phyloP scores from a whole-genome alignment of 2,329 filamentous ascomycete genomes.

The Ophiostoma pallidulum region DNA sequence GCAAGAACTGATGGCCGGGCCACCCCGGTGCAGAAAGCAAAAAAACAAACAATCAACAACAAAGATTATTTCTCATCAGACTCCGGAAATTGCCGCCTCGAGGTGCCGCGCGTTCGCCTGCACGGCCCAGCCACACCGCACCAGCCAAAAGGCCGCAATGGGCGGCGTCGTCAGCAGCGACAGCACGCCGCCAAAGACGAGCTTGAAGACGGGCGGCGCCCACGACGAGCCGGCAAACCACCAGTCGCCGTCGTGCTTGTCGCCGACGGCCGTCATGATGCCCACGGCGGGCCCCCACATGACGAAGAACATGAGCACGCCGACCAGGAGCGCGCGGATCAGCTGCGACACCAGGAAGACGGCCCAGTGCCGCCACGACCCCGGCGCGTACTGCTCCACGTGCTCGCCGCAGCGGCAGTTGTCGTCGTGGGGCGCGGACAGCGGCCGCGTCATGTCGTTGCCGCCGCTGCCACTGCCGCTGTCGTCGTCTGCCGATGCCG shows the following conservation, averaged over 20 bases:
- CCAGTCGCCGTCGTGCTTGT: constrained; percentile 32
- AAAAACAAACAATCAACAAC: too few relatives aligned
- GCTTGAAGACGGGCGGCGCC: constrained; percentile 42
- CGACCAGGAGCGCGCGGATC: constrained; percentile 27
- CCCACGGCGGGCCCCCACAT: constrained; percentile 36
- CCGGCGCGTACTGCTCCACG: constrained; percentile 20
- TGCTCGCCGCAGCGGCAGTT: constrained; percentile 13
- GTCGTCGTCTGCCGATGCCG: neutral
- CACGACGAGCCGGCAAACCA: constrained; percentile 31
- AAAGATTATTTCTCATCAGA: too few relatives aligned
- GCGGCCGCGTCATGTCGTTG: constrained; percentile 1
- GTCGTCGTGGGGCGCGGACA: constrained; percentile 11
- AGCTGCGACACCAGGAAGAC: constrained; percentile 28
- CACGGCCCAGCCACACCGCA: constrained; percentile 37
- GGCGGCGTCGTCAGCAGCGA: constrained; percentile 37
- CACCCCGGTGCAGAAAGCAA: too few relatives aligned
- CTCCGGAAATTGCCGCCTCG: neutral
- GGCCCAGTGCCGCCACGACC: constrained; percentile 24
- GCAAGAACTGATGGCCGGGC: too few relatives aligned
- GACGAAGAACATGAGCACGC: constrained; percentile 31
- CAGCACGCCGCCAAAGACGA: constrained; percentile 36
- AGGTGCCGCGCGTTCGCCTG: constrained; percentile 17
- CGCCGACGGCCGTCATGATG: constrained; percentile 31
- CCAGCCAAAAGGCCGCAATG: constrained; percentile 41
- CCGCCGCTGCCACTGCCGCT: neutral